phyloP scores from a whole-genome alignment of 192 early-diverging fungal genomes.

The Bifiguratus adelaidae region DNA sequence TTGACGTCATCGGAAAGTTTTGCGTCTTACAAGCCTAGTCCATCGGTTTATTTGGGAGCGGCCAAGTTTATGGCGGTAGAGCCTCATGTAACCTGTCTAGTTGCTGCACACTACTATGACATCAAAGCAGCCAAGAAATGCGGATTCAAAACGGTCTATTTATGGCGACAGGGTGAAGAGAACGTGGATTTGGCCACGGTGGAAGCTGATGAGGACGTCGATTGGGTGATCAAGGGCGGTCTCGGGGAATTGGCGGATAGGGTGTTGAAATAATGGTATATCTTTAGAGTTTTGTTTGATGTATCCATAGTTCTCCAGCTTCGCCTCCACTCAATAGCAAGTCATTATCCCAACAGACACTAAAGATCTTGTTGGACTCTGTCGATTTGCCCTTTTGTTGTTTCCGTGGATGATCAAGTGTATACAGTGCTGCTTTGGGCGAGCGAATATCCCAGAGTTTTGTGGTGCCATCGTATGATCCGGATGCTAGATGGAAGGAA shows the following conservation, averaged over 20 bases:
- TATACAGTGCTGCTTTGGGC: conserved; percentile 74
- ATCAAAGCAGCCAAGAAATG: no score
- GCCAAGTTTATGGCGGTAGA: no score
- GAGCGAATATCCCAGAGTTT: conserved; percentile 94
- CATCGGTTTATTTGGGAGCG: no score
- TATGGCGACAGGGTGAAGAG: not conserved
- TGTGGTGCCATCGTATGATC: conserved; percentile 79
- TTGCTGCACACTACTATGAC: no score
- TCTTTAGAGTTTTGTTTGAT: conserved; percentile 19
- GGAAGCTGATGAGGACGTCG: not conserved
- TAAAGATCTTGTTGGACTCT: conserved; percentile 51
- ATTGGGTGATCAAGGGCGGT: not conserved
- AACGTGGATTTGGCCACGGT: not conserved
- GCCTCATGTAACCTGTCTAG: no score
- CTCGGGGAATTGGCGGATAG: conserved; percentile 11
- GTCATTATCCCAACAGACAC: conserved; percentile 57
- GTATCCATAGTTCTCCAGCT: conserved; percentile 52
- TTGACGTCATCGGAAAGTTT: no score
- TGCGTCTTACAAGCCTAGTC: no score
- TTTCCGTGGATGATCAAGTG: conserved; percentile 29
- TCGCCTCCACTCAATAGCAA: conserved; percentile 68
- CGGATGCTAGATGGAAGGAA: conserved; percentile 63
- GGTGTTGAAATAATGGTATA: not conserved
- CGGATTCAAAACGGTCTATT: no score
- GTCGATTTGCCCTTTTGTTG: conserved; percentile 18